These are phyloP conservation scores for Schizonepeta tenuifolia DNA, from an alignment of 257 asterid species.

Conservation along the genomic window DNA sequence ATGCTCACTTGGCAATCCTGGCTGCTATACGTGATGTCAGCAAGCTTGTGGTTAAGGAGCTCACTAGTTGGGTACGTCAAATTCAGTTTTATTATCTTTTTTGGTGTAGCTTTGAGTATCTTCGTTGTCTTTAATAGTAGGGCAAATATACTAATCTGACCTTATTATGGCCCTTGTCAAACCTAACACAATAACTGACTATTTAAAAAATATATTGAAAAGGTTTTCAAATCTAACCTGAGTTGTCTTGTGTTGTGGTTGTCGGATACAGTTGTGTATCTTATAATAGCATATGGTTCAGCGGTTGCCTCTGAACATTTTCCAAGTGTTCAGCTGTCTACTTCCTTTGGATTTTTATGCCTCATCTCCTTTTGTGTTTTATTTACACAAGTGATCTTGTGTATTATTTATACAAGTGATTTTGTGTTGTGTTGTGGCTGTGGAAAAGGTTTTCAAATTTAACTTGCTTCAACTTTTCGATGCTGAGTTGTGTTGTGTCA, in stretches of 20 bases:
- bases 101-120: conserved; percentile 9
- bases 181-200: too few species aligned
- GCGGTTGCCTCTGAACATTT: background rate
- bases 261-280: background rate
- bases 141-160: too few species aligned
- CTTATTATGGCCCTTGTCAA: too few species aligned
- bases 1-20: conserved; percentile 83
- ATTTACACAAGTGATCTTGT: background rate
- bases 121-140: background rate
- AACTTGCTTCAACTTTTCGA: too few species aligned
- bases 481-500: too few species aligned
- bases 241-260: background rate
- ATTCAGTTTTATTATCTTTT: conserved; percentile 10
- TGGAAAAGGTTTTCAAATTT: too few species aligned
- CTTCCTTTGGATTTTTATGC: background rate
- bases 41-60: conserved; percentile 97
- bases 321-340: background rate
- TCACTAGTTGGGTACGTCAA: conserved; percentile 91
- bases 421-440: too few species aligned
- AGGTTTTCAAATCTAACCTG: too few species aligned
- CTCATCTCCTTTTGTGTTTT: background rate
- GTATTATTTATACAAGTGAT: too few species aligned
- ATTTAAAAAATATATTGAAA: too few species aligned
- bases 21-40: conserved; percentile 92
- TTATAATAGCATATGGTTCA: too few species aligned